Percentiles rank a stretch among this genome's conserved stretches.
Evolutionary conservation across 257 asterid species (phyloP).

Genomic region (Fraxinus americana): DNA sequence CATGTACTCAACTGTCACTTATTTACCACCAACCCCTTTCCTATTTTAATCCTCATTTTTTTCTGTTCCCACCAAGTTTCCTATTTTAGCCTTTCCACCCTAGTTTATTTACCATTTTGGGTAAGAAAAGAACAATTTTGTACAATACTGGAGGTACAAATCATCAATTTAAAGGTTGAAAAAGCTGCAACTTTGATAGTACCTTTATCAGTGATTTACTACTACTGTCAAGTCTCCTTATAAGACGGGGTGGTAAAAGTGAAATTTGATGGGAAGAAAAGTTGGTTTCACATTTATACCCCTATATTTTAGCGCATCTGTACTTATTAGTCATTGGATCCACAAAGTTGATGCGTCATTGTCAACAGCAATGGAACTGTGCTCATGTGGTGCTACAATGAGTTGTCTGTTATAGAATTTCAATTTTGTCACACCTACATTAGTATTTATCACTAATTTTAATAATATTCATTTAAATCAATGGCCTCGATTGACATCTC

Average conservation of each 20-base stretch:
- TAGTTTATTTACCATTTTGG: constrained; percentile 22
- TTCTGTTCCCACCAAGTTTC: constrained; percentile 29
- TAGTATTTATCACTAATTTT: no score
- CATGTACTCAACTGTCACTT: no score
- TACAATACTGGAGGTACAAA: not conserved
- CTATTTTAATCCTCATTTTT: no score
- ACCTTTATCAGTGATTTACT: not conserved
- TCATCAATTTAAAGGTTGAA: not conserved
- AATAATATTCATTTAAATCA: no score
- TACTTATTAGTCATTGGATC: no score
- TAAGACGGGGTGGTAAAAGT: not conserved
- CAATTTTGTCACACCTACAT: no score
- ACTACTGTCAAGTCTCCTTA: not conserved
- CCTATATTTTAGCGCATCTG: not conserved
- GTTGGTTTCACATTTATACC: not conserved
- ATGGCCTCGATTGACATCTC: no score
- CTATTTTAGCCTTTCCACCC: constrained; percentile 23
- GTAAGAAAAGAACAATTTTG: not conserved
- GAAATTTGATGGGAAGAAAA: not conserved
- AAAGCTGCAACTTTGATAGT: not conserved
- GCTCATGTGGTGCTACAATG: no score
- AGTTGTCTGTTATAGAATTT: no score
- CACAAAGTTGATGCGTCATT: no score
- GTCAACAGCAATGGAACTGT: no score
- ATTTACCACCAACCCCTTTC: no score